A percentile compares a stretch with the other conserved stretches of the same genome.
Evolutionary conservation across 129 eudicot genomes (phyloP).

Genomic region (Artemisia argyi): DNA sequence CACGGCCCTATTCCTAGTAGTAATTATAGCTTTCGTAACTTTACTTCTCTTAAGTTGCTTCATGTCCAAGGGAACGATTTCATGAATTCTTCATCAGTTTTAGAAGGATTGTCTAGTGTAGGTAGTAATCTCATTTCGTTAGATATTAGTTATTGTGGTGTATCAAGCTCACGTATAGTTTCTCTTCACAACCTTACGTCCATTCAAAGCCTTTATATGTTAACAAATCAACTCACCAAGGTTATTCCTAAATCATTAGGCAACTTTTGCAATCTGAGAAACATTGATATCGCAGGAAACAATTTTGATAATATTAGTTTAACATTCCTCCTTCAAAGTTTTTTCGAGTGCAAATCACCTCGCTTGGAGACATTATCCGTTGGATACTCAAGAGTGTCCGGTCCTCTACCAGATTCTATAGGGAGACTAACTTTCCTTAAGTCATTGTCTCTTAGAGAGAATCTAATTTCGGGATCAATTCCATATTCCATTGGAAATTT

Average conservation of each 20-base stretch:
- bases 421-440: background rate
- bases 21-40: background rate
- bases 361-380: background rate
- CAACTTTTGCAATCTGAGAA: background rate
- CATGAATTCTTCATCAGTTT: background rate
- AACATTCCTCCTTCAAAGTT: background rate
- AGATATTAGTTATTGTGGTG: background rate
- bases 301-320: background rate
- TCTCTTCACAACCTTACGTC: background rate
- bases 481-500: background rate
- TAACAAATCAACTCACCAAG: background rate
- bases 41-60: background rate
- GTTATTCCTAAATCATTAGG: background rate
- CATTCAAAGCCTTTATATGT: background rate
- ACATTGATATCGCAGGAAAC: background rate
- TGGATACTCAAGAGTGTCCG: background rate
- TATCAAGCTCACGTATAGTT: background rate
- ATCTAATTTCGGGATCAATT: background rate
- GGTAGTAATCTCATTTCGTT: constrained; percentile 1
- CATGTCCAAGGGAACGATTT: background rate
- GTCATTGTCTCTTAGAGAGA: background rate
- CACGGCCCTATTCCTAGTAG: background rate
- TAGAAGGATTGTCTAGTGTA: background rate
- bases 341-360: background rate
- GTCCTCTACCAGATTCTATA: background rate